Percentiles rank a stretch among this genome's conserved stretches.
phyloP scores from a whole-genome alignment of 2,329 filamentous ascomycete species.

The Huntiella moniliformis region DNA sequence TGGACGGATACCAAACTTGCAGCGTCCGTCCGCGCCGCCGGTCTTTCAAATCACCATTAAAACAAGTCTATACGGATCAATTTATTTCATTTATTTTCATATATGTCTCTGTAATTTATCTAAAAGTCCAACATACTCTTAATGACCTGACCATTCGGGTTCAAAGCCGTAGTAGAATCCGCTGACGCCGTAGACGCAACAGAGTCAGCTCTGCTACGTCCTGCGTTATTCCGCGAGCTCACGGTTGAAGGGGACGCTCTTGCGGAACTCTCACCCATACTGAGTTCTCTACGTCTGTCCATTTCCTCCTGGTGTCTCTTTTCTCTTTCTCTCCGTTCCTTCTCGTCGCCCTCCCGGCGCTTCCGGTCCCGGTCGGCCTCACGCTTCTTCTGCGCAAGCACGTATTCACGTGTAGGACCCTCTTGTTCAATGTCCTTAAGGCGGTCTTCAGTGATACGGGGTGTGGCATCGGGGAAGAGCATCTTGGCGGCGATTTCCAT shows the following conservation, averaged over 20 bases:
- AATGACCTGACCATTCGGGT: constrained; percentile 34
- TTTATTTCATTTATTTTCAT: not conserved
- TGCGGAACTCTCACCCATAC: not conserved
- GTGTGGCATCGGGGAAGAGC: constrained; percentile 27
- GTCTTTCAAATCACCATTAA: not conserved
- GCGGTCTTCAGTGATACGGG: constrained; percentile 18
- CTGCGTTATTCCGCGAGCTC: constrained; percentile 14
- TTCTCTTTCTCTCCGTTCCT: not conserved
- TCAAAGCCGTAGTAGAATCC: constrained; percentile 23
- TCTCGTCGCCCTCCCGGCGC: not conserved
- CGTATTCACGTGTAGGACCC: constrained; percentile 24
- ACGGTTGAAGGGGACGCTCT: not conserved
- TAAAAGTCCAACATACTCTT: constrained; percentile 40
- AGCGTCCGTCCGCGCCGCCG: not conserved
- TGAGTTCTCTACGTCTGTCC: not conserved
- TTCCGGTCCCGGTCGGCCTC: not conserved
- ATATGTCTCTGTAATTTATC: constrained; percentile 2
- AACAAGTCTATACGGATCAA: not conserved
- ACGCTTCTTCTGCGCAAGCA: not conserved
- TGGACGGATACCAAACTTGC: constrained; percentile 5
- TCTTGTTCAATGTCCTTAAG: constrained; percentile 25
- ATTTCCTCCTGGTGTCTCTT: not conserved
- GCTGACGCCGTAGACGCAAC: constrained; percentile 26
- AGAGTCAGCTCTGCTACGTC: constrained; percentile 14
- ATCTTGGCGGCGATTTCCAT: constrained; percentile 25